phyloP scores from a whole-genome alignment of 2,329 filamentous ascomycete genomes.

The Sarocladiaceae sp. region DNA sequence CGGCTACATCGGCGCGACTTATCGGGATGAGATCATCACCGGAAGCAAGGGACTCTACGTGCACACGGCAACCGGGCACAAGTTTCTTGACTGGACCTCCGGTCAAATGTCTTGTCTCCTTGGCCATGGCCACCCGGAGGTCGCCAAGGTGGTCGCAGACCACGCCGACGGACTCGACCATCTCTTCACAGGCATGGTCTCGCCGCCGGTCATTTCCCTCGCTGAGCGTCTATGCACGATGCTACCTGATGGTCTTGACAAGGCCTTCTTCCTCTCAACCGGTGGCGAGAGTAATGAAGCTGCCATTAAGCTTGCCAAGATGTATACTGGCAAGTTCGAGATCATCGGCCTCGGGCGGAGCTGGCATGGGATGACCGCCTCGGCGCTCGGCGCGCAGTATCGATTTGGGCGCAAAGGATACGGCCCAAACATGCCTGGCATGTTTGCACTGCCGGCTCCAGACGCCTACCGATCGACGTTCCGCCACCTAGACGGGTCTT shows the following conservation, averaged over 20 bases:
- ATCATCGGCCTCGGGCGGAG: constrained; percentile 58
- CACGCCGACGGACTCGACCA: constrained; percentile 50
- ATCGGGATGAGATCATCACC: no score
- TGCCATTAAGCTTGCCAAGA: constrained; percentile 59
- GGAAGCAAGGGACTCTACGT: no score
- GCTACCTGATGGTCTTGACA: constrained; percentile 43
- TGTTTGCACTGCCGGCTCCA: constrained; percentile 51
- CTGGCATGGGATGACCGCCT: constrained; percentile 56
- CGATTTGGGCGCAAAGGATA: constrained; percentile 42
- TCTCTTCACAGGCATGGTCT: constrained; percentile 53
- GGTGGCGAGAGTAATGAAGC: constrained; percentile 54
- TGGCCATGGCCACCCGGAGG: constrained; percentile 52
- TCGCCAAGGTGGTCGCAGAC: constrained; percentile 44
- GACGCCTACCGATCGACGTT: constrained; percentile 58
- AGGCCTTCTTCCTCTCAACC: constrained; percentile 52
- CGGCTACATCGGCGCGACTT: no score
- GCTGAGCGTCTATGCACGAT: constrained; percentile 42
- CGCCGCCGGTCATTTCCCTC: constrained; percentile 48
- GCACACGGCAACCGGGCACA: constrained; percentile 27
- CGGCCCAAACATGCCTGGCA: constrained; percentile 45
- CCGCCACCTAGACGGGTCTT: constrained; percentile 48
- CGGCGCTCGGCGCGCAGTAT: constrained; percentile 46
- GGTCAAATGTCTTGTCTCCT: constrained; percentile 55
- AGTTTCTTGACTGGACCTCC: constrained; percentile 53
- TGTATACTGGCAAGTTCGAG: constrained; percentile 59